phyloP scores from a whole-genome alignment of 352 stramenopile species.

The Globisporangium middletonii region DNA sequence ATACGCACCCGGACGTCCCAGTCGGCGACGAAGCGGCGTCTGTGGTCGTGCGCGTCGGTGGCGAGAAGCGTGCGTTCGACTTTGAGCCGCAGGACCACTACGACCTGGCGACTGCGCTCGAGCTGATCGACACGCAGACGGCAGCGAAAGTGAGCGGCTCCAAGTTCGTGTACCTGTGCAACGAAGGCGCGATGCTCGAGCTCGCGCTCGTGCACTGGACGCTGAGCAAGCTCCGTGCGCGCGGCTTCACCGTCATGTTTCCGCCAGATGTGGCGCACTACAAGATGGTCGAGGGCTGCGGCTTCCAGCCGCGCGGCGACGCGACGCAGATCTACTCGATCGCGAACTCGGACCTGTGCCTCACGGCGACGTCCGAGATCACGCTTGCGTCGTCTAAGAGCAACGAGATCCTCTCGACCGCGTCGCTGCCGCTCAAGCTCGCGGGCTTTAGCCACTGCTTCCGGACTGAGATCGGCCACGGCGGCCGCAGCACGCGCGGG shows the following conservation, averaged over 20 bases:
- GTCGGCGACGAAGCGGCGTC: constrained; percentile 56
- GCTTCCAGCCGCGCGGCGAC: constrained; percentile 83
- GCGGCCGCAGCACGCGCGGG: constrained; percentile 60
- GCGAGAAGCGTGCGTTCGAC: constrained; percentile 46
- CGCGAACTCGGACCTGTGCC: constrained; percentile 75
- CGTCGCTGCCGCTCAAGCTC: constrained; percentile 61
- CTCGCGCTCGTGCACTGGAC: constrained; percentile 80
- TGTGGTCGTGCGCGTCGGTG: constrained; percentile 38
- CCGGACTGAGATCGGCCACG: constrained; percentile 80
- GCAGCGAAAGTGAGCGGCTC: constrained; percentile 65
- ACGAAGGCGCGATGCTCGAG: constrained; percentile 86
- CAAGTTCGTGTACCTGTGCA: constrained; percentile 84
- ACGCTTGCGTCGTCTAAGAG: constrained; percentile 74
- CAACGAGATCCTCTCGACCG: constrained; percentile 58
- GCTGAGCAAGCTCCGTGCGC: constrained; percentile 53
- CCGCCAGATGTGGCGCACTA: constrained; percentile 81
- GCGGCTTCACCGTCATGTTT: constrained; percentile 72
- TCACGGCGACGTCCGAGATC: constrained; percentile 84
- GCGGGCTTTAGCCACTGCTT: constrained; percentile 87
- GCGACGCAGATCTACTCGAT: constrained; percentile 87
- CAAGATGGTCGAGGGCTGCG: constrained; percentile 77
- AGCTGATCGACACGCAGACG: constrained; percentile 70
- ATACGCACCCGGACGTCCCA: constrained; percentile 65
- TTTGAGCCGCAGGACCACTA: constrained; percentile 69
- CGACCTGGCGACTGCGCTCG: constrained; percentile 55